phyloP scores from a whole-genome alignment of 1,139 yeast species.

The Lodderomyces theae region DNA sequence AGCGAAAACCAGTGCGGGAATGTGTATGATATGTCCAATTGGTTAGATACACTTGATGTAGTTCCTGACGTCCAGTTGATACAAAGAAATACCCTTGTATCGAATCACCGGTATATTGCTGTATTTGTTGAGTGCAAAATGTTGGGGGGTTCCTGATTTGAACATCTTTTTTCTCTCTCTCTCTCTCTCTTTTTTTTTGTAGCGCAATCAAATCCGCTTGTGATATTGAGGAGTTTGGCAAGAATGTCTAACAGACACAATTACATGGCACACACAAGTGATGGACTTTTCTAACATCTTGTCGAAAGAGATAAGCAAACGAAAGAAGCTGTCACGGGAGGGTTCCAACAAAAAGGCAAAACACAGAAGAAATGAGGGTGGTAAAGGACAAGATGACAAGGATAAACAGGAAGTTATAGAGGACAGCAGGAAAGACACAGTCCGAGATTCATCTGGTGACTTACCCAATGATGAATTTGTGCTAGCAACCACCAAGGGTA shows the following conservation, averaged over 20 bases:
- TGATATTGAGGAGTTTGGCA: not conserved
- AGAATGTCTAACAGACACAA: not conserved
- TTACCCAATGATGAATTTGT: not conserved
- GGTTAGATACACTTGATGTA: not conserved
- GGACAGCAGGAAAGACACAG: not conserved
- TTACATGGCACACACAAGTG: not conserved
- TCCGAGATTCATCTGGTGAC: not conserved
- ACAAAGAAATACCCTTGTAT: too few species aligned
- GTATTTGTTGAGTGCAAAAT: not conserved
- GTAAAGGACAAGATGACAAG: not conserved
- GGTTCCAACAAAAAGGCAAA: constrained; percentile 13
- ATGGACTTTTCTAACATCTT: constrained; percentile 19
- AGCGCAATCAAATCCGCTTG: not conserved
- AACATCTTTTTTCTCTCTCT: too few species aligned
- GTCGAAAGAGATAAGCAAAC: constrained; percentile 15
- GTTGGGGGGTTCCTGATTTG: constrained; percentile 1
- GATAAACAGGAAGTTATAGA: too few species aligned
- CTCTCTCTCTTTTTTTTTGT: too few species aligned
- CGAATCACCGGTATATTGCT: not conserved
- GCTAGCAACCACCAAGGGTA: constrained; percentile 15
- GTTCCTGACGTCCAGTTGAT: too few species aligned
- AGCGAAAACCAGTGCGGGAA: too few species aligned
- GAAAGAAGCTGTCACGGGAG: constrained; percentile 8
- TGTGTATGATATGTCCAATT: not conserved
- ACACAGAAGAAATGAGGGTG: constrained; percentile 2